These are phyloP conservation scores for Pilatotrama ljubarskyi DNA, from an alignment of 768 basidiomycete genomes.

Conservation along the genomic window DNA sequence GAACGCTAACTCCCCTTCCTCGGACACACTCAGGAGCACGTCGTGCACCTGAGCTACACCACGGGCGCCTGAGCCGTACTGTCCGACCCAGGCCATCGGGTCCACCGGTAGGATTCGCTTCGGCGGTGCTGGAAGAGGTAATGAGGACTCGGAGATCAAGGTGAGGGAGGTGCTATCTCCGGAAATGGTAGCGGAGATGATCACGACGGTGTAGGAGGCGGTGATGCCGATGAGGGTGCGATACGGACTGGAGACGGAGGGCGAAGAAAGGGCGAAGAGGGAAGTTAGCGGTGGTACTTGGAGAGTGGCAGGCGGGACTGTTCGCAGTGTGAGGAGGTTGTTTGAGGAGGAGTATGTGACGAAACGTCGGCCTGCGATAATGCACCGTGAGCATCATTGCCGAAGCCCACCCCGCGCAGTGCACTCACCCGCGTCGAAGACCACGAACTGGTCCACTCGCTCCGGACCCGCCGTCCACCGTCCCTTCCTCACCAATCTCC, in stretches of 20 bases:
- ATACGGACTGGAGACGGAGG: constrained; percentile 34
- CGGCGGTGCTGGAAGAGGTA: constrained; percentile 52
- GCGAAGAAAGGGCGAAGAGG: constrained; percentile 55
- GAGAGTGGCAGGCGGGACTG: constrained; percentile 43
- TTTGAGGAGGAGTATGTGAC: constrained; percentile 58
- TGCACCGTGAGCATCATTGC: not conserved
- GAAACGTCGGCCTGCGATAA: constrained; percentile 48
- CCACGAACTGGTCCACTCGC: constrained; percentile 65
- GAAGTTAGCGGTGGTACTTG: constrained; percentile 53
- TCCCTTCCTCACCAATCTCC: constrained; percentile 46
- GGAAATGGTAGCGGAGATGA: constrained; percentile 45
- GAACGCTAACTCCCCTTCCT: constrained; percentile 79
- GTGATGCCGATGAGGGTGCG: constrained; percentile 67
- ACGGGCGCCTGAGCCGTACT: constrained; percentile 16
- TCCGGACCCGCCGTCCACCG: constrained; percentile 40
- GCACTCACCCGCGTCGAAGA: constrained; percentile 62
- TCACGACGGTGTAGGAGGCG: constrained; percentile 55
- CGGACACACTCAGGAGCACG: constrained; percentile 75
- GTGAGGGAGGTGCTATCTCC: constrained; percentile 36
- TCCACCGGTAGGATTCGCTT: constrained; percentile 71
- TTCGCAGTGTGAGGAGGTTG: constrained; percentile 53
- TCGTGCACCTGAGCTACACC: constrained; percentile 48
- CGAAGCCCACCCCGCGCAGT: too few species aligned
- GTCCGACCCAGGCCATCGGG: constrained; percentile 78
- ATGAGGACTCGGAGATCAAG: constrained; percentile 47